These are phyloP conservation scores for Exophiala phaeomuriformis DNA, from an alignment of 2,329 filamentous ascomycete genomes.

Conservation along the genomic window DNA sequence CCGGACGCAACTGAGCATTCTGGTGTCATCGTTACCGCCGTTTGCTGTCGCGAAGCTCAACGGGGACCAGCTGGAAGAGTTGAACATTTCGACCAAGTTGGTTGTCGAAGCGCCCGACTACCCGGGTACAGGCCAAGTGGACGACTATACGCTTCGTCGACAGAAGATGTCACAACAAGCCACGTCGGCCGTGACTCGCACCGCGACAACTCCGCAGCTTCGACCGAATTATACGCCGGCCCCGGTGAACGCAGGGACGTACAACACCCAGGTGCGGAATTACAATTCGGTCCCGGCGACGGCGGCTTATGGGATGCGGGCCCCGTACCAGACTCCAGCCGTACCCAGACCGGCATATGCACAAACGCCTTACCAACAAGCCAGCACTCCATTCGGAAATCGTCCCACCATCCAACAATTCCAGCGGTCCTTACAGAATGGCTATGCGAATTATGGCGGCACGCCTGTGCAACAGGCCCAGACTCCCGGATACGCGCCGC, in stretches of 20 bases:
- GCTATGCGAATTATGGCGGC: conserved; percentile 24
- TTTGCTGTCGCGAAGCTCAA: conserved; percentile 81
- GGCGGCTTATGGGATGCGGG: conserved; percentile 30
- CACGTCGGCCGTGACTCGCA: conserved; percentile 30
- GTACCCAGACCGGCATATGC: conserved; percentile 34
- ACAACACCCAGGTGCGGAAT: conserved; percentile 19
- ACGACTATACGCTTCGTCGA: conserved; percentile 55
- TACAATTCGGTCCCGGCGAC: conserved; percentile 26
- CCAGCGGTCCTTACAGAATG: conserved; percentile 36
- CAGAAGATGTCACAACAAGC: conserved; percentile 34
- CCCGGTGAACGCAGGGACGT: conserved; percentile 17
- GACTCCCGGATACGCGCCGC: conserved; percentile 22
- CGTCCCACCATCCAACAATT: conserved; percentile 35
- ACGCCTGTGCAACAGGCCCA: conserved; percentile 13
- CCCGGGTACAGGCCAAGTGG: conserved; percentile 74
- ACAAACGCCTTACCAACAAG: conserved; percentile 32
- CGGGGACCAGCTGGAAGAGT: conserved; percentile 73
- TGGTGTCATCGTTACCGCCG: conserved; percentile 70
- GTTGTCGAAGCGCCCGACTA: conserved; percentile 66
- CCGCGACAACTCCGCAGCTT: conserved; percentile 8
- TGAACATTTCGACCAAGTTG: conserved; percentile 74
- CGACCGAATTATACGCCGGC: conserved; percentile 23
- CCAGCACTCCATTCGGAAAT: conserved; percentile 31
- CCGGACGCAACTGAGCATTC: conserved; percentile 64
- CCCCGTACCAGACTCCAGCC: conserved; percentile 30